Base-by-base conservation (phyloP, 2,329 filamentous ascomycete species). In the Fusarium decemcellulare region DNA sequence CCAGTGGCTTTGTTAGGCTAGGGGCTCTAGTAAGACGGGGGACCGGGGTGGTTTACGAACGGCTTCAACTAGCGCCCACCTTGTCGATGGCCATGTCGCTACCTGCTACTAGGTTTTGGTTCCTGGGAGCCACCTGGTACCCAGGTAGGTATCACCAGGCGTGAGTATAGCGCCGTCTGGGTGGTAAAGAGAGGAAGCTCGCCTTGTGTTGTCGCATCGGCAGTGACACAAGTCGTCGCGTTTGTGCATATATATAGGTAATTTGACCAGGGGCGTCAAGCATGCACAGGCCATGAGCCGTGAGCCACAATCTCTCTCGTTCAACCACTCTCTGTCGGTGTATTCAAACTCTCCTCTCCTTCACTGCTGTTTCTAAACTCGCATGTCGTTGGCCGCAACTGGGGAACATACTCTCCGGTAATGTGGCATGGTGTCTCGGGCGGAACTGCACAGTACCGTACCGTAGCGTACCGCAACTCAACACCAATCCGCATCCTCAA, bases 151-250 rank as follows among this genome's bases (percentile, higher is more conserved):
- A 56, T 52, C 23, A 39, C 53, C 43, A 46, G 57, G 64, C 57
- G 61, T 65, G 65, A 30, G n/a, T 62, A 50, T 67, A 67, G 58
- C 65, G 62, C 58, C 58, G 57, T 42, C 4, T 12, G 51, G 60
- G 59, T 51, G 54, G 53, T 39, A 52, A 29, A n/a, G 36, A 34
- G 18, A 46, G n/a, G 44, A 39, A 37, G n/a, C 42, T 16, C 4
- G 29, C 16, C 44, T 32, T n/a, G 29, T 30, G 16, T 15, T 30
- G 18, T 46, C 42, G 39, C 32, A 46, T 29, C 5, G 39, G 27
- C 9, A 30, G 32, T 16, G 32, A 12, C 32, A 27, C 32, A 16
- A 51, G 47, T 30, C 23, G 32, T 32, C 47, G 12, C 27, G 47
- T 51, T 51, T 36, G 47, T 23, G 16, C 11, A 23, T 36, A 36